Conservation (phyloP, 2,329 filamentous ascomycete species). For the Cladophialophora carrionii region DNA sequence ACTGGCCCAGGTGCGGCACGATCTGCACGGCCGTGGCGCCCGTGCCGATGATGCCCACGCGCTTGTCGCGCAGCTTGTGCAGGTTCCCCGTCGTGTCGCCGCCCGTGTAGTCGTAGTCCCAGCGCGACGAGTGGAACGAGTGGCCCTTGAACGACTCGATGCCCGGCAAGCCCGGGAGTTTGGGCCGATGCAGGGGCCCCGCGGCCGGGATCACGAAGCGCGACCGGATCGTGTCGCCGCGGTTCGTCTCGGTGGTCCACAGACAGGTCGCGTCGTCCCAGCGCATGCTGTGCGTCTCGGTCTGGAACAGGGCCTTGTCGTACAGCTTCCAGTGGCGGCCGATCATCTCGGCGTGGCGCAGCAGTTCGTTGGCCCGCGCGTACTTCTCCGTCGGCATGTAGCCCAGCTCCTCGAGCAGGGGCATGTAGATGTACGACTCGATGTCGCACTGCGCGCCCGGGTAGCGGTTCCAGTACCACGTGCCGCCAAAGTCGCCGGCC, state of each 20-base stretch:
- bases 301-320: slow-evolving; percentile 30
- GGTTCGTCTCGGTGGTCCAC: slow-evolving; percentile 36
- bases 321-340: slow-evolving; percentile 26
- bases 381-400: slow-evolving; percentile 36
- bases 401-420: slow-evolving; percentile 30
- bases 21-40: slow-evolving; percentile 50
- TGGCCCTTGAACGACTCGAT: slow-evolving; percentile 45
- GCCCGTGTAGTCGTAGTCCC: slow-evolving; percentile 51
- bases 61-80: slow-evolving; percentile 29
- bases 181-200: slow-evolving; percentile 44
- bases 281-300: slow-evolving; percentile 25
- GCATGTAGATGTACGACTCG: slow-evolving; percentile 34
- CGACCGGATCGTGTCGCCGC: slow-evolving; percentile 40
- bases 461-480: slow-evolving; percentile 39
- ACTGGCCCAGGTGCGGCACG: slow-evolving; percentile 41
- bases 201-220: slow-evolving; percentile 48
- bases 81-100: slow-evolving; percentile 37
- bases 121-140: slow-evolving; percentile 51
- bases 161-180: slow-evolving; percentile 39
- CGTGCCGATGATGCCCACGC: slow-evolving; percentile 46
- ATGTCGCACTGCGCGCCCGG: slow-evolving; percentile 34
- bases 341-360: slow-evolving; percentile 29
- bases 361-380: slow-evolving; percentile 28
- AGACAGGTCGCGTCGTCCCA: slow-evolving; percentile 28
- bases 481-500: slow-evolving; percentile 31